Conservation (phyloP, 2,329 filamentous ascomycete genomes). For the Hypoxylon sp. region DNA sequence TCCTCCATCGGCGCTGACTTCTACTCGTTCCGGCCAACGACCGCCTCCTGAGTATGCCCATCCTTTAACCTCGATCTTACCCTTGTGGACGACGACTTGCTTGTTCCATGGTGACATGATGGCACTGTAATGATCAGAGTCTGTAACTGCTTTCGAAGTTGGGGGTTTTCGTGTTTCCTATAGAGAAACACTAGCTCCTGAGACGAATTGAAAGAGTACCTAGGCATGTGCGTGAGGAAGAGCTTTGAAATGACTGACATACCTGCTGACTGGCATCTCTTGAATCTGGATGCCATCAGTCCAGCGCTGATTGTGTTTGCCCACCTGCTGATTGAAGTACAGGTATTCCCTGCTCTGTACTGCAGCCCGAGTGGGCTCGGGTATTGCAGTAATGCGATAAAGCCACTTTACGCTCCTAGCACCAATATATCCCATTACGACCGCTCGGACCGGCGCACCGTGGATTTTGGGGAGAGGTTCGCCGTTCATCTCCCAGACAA, state of each 20-base stretch:
- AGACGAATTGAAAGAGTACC: background rate
- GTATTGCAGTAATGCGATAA: conserved; percentile 73
- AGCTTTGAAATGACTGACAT: background rate
- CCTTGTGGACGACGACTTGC: conserved; percentile 73
- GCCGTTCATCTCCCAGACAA: conserved; percentile 81
- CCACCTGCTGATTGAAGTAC: conserved; percentile 77
- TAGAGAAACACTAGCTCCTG: no score
- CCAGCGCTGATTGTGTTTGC: conserved; percentile 74
- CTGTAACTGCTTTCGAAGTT: background rate
- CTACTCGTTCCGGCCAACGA: conserved; percentile 73
- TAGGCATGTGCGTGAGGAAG: background rate
- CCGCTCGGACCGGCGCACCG: conserved; percentile 73
- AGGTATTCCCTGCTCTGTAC: conserved; percentile 77
- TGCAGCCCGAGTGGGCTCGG: conserved; percentile 68
- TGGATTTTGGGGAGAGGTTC: conserved; percentile 75
- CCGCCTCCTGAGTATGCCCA: conserved; percentile 74
- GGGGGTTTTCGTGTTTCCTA: background rate
- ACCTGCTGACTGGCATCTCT: conserved; percentile 76
- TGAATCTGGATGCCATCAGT: conserved; percentile 77
- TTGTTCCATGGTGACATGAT: conserved; percentile 76
- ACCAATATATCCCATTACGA: conserved; percentile 78
- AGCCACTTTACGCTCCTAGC: conserved; percentile 76
- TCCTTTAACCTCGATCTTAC: conserved; percentile 69
- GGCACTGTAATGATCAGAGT: conserved; percentile 57
- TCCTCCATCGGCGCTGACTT: conserved; percentile 75